These are phyloP conservation scores for Microbotryum saponariae DNA, from an alignment of 1,284 basidiomycete genomes.

Conservation along the genomic window DNA sequence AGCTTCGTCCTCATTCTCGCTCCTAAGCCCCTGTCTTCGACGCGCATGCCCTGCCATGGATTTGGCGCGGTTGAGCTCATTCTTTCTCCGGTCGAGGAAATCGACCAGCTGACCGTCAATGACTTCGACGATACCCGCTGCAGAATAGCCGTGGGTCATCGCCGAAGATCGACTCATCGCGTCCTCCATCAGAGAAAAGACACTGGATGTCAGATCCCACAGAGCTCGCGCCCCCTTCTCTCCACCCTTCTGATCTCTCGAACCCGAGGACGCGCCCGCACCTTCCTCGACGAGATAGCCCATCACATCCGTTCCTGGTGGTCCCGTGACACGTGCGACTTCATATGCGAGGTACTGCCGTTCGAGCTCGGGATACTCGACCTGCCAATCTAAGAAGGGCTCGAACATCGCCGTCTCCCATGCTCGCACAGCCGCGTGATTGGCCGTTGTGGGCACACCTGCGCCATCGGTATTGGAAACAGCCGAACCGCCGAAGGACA, in stretches of 20 bases:
- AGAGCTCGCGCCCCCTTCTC: conserved; percentile 58
- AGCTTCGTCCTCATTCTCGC: conserved; percentile 51
- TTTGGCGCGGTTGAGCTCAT: conserved; percentile 40
- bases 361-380: conserved; percentile 70
- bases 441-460: conserved; percentile 1
- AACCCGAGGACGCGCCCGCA: neutral
- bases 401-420: conserved; percentile 89
- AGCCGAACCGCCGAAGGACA: conserved; percentile 14
- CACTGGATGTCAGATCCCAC: conserved; percentile 43
- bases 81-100: conserved; percentile 51
- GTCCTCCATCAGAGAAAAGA: conserved; percentile 66
- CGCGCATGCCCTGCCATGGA: neutral
- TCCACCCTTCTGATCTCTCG: neutral
- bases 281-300: neutral
- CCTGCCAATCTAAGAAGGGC: conserved; percentile 81
- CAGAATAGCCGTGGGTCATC: conserved; percentile 82
- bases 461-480: conserved; percentile 11
- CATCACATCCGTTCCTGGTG: conserved; percentile 14
- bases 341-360: conserved; percentile 56
- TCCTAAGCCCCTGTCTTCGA: neutral
- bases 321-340: conserved; percentile 45
- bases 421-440: conserved; percentile 36
- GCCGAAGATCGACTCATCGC: conserved; percentile 62
- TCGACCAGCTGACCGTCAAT: conserved; percentile 60
- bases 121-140: conserved; percentile 60